phyloP scores from a whole-genome alignment of 2,329 filamentous ascomycete species.

The Botrytis sinoallii region DNA sequence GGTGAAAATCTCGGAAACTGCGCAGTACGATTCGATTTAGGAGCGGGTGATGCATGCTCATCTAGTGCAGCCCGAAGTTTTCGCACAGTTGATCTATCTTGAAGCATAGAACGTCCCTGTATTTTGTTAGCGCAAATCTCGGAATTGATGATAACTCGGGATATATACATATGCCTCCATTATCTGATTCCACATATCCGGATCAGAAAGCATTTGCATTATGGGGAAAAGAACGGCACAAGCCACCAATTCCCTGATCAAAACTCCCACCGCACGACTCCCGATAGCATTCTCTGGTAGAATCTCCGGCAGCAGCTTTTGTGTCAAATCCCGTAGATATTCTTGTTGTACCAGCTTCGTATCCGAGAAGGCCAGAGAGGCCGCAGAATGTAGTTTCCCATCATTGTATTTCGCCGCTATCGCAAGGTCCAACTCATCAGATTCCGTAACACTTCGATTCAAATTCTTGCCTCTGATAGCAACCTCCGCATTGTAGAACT shows the following conservation, averaged over 20 bases:
- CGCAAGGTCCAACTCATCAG: constrained; percentile 89
- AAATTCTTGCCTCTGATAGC: constrained; percentile 83
- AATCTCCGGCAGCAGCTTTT: constrained; percentile 68
- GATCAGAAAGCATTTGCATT: constrained; percentile 77
- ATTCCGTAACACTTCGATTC: constrained; percentile 88
- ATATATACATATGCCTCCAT: constrained; percentile 74
- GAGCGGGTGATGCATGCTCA: constrained; percentile 83
- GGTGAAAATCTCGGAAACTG: constrained; percentile 77
- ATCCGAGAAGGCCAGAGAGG: constrained; percentile 77
- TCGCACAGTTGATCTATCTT: constrained; percentile 91
- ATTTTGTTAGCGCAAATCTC: constrained; percentile 21
- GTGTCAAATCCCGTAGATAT: constrained; percentile 74
- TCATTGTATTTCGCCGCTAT: constrained; percentile 93
- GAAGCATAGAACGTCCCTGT: constrained; percentile 75
- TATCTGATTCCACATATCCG: constrained; percentile 95
- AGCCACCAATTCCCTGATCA: constrained; percentile 86
- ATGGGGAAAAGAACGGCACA: constrained; percentile 87
- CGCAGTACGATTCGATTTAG: constrained; percentile 60
- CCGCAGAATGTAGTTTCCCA: constrained; percentile 83
- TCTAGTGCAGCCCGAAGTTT: constrained; percentile 89
- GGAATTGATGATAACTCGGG: background rate
- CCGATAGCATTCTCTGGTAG: constrained; percentile 71
- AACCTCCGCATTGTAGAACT: constrained; percentile 88
- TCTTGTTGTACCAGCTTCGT: constrained; percentile 83
- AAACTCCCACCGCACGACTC: constrained; percentile 74